phyloP scores from a whole-genome alignment of 148 eudicot genomes.

The Rhododendron griersonianum region DNA sequence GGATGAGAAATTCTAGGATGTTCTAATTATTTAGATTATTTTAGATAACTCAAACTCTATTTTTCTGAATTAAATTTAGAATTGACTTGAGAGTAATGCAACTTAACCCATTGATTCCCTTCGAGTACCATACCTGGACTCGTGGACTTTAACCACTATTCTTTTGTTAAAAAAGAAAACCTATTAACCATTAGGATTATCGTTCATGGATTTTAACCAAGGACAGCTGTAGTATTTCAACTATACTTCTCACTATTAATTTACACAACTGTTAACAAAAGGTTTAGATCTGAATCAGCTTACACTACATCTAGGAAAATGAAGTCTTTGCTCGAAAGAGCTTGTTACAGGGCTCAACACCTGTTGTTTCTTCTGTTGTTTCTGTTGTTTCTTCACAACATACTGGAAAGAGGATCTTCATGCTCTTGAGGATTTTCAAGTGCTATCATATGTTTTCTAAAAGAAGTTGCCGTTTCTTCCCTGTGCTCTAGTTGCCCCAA shows the following conservation, averaged over 20 bases:
- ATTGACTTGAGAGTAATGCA: too few relatives aligned
- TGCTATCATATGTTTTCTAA: conserved; percentile 55
- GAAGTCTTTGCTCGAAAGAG: not conserved
- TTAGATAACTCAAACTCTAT: too few relatives aligned
- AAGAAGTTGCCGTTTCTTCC: conserved; percentile 71
- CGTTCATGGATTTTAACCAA: too few relatives aligned
- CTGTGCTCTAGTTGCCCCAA: conserved; percentile 56
- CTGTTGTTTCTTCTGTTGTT: conserved; percentile 6
- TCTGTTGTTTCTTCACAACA: conserved; percentile 20
- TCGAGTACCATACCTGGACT: too few relatives aligned
- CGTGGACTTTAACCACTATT: too few relatives aligned
- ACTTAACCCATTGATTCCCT: too few relatives aligned
- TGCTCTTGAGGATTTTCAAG: conserved; percentile 49
- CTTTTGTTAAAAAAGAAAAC: too few relatives aligned
- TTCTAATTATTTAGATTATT: too few relatives aligned
- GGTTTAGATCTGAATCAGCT: not conserved
- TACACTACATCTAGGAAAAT: not conserved
- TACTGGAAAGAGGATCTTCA: conserved; percentile 22
- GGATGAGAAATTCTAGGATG: too few relatives aligned
- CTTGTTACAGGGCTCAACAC: not conserved
- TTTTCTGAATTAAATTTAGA: too few relatives aligned
- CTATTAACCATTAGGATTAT: too few relatives aligned
- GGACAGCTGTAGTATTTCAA: not conserved
- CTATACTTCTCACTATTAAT: not conserved
- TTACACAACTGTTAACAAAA: not conserved